These are phyloP conservation scores for Phaeomoniella chlamydospora DNA, from an alignment of 2,329 filamentous ascomycete genomes.

Conservation along the genomic window DNA sequence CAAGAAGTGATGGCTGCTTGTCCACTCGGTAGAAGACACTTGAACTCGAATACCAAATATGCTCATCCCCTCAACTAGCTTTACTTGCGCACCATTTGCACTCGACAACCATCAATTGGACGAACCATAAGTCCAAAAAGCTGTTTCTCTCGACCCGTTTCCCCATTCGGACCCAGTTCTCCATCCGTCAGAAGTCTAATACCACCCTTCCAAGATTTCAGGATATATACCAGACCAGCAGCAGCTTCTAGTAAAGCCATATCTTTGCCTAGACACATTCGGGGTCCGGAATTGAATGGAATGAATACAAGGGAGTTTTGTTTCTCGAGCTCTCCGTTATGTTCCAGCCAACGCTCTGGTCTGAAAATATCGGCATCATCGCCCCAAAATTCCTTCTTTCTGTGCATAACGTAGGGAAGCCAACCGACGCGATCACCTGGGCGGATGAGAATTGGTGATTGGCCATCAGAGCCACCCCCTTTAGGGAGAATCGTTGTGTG, in stretches of 20 bases:
- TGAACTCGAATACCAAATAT: too few relatives aligned
- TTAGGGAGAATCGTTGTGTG: slow-evolving; percentile 27
- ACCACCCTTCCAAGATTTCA: slow-evolving; percentile 23
- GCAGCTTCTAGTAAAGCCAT: background rate
- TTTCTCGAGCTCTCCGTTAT: slow-evolving; percentile 3
- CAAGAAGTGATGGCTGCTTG: too few relatives aligned
- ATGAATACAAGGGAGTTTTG: slow-evolving; percentile 16
- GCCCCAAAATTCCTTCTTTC: slow-evolving; percentile 21
- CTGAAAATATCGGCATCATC: slow-evolving; percentile 21
- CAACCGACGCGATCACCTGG: slow-evolving; percentile 30
- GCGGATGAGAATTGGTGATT: slow-evolving; percentile 19
- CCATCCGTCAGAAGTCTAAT: slow-evolving; percentile 64
- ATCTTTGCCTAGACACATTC: slow-evolving; percentile 19
- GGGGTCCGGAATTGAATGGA: slow-evolving; percentile 23
- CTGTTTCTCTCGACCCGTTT: background rate
- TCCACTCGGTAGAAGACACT: too few relatives aligned
- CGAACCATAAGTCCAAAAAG: background rate
- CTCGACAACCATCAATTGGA: background rate
- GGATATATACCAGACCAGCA: background rate
- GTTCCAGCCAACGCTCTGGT: slow-evolving; percentile 31
- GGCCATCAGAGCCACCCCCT: slow-evolving; percentile 45
- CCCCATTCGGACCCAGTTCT: slow-evolving; percentile 49
- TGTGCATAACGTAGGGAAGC: slow-evolving; percentile 33
- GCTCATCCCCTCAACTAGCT: too few relatives aligned
- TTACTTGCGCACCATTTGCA: too few relatives aligned